Base-by-base conservation (phyloP, 163 green algal species). In the Scenedesmus sp. region DNA sequence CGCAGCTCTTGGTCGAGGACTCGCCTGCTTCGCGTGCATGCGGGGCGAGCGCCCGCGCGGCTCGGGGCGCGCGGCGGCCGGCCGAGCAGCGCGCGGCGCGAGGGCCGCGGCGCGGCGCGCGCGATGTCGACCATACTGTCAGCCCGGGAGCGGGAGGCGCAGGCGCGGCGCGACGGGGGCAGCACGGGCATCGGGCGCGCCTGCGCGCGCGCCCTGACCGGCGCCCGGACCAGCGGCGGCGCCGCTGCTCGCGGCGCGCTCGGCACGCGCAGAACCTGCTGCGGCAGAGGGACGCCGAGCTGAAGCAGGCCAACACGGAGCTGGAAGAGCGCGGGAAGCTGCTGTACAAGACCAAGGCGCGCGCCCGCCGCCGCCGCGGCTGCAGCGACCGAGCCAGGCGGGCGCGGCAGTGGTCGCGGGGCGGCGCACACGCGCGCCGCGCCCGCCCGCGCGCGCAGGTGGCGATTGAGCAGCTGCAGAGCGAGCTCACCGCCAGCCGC, bases 381-480 rank as follows among this genome's bases (percentile, higher is more conserved):
- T 26, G 62, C 70, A 48, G 22, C 39, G n/a, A 62, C 45, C 29
- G n/a, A 58, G n/a, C 28, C 42, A 5, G 18, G 28, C 22, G 0
- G 36, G 29, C 24, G 39, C 0, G 63, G 44, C 51, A 60, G 45
- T 33, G 20, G 10, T 33, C 54, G 15, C 54, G 60, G 44, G 60
- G 60, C 13, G n/a, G 13, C 26, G 18, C 26, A 14, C 47, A 56
- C 17, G 17, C 17, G 14, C 17, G 47, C 47, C 17, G n/a, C n/a
- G n/a, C n/a, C n/a, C n/a, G n/a, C n/a, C n/a, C n/a, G n/a, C n/a
- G n/a, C 14, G 57, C 74, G 20, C 76, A 90, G 85, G 80, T 87
- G 60, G 87, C 87, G 4, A 91, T 91, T 44, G 87, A 91, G 48
- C 85, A 91, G 78, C 72, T 91, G 65, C 87, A 91, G 69, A 72